These are phyloP conservation scores for Suhomyces vadensis DNA, from an alignment of 805 yeast genomes.

Conservation along the genomic window DNA sequence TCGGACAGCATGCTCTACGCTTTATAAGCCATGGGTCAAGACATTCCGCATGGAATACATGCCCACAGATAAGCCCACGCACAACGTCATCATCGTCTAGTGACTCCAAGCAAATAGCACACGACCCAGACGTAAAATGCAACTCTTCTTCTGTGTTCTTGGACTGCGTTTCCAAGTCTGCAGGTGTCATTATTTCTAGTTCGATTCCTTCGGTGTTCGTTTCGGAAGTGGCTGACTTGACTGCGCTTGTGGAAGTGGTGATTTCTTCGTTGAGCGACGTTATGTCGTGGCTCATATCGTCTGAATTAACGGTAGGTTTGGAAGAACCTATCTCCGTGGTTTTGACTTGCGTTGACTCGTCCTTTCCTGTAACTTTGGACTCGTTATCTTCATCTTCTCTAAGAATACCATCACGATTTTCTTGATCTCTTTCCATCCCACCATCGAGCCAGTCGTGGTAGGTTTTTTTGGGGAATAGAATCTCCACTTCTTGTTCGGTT, in stretches of 20 bases:
- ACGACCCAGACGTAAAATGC: constrained; percentile 65
- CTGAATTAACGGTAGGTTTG: no score
- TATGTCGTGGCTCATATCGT: not conserved
- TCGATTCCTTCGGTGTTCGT: constrained; percentile 17
- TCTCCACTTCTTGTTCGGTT: constrained; percentile 58
- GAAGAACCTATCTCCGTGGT: no score
- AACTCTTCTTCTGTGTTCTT: constrained; percentile 1
- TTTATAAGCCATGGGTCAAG: constrained; percentile 79
- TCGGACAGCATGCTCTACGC: constrained; percentile 79
- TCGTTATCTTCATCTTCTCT: constrained; percentile 32
- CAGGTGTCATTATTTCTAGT: not conserved
- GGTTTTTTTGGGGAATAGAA: constrained; percentile 56
- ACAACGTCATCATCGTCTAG: constrained; percentile 63
- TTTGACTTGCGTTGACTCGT: not conserved
- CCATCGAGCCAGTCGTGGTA: constrained; percentile 63
- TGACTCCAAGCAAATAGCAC: constrained; percentile 77
- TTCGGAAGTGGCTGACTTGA: not conserved
- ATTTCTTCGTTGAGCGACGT: constrained; percentile 1
- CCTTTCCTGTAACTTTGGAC: no score
- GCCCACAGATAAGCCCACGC: constrained; percentile 78
- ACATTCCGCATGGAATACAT: constrained; percentile 77
- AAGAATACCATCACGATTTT: constrained; percentile 45
- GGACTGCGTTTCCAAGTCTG: constrained; percentile 9
- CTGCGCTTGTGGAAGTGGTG: not conserved
- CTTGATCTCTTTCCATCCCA: constrained; percentile 54